Evolutionary conservation across 2,329 filamentous ascomycete genomes (phyloP).

Genomic region (Aspergillus bombycis): DNA sequence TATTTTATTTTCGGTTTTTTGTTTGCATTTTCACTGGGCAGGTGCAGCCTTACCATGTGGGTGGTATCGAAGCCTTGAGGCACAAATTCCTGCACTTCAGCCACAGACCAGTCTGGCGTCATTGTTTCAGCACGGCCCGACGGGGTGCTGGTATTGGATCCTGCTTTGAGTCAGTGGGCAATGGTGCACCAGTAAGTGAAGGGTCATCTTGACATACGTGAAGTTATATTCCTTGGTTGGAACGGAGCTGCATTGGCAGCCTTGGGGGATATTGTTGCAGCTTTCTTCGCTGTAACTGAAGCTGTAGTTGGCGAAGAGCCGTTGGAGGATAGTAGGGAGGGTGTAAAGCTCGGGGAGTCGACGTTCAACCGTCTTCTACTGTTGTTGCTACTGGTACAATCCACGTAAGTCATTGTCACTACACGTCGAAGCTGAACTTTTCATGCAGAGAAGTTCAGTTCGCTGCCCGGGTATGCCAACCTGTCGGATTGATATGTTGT

Average conservation of each 20-base stretch:
- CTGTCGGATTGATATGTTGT: conserved; percentile 43
- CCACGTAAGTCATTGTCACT: conserved; percentile 23
- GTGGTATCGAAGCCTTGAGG: conserved; percentile 57
- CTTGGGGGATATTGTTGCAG: conserved; percentile 78
- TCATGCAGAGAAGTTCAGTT: not conserved
- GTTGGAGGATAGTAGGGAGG: conserved; percentile 52
- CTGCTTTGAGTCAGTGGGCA: conserved; percentile 34
- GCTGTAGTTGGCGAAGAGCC: conserved; percentile 34
- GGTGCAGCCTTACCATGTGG: conserved; percentile 50
- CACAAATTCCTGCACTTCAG: conserved; percentile 54
- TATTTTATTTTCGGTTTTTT: not conserved
- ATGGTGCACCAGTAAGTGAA: not conserved
- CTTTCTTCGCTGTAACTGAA: conserved; percentile 58
- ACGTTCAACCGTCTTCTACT: conserved; percentile 81
- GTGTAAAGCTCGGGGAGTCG: conserved; percentile 94
- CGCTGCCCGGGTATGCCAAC: conserved; percentile 29
- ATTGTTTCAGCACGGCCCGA: conserved; percentile 42
- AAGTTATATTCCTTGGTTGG: conserved; percentile 46
- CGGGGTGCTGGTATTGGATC: conserved; percentile 47
- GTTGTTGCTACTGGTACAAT: conserved; percentile 20
- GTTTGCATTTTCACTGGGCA: not conserved
- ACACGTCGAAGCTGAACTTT: not conserved
- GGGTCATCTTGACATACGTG: conserved; percentile 35
- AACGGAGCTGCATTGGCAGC: conserved; percentile 79
- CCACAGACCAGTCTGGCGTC: conserved; percentile 49